Percentiles rank a stretch among this genome's conserved stretches.
Evolutionary conservation across 1,139 yeast genomes (phyloP).

Genomic region (Eremothecium coryli): DNA sequence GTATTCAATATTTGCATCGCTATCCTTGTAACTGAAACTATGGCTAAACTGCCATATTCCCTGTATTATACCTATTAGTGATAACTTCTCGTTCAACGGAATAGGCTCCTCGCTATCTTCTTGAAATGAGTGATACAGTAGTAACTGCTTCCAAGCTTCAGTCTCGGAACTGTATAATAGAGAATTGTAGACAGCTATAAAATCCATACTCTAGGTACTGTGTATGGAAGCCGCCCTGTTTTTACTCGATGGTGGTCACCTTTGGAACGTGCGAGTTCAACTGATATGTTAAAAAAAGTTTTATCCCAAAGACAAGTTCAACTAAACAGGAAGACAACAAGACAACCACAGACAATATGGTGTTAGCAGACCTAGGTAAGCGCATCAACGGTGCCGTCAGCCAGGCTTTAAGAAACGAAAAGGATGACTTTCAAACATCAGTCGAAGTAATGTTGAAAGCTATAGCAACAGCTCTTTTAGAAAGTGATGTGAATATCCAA

Average conservation of each 20-base stretch:
- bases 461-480: conserved; percentile 80
- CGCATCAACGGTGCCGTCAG: conserved; percentile 73
- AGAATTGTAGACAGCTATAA: conserved; percentile 26
- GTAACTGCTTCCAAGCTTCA: conserved; percentile 15
- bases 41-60: conserved; percentile 31
- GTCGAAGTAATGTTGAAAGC: conserved; percentile 71
- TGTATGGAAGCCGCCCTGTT: too few species aligned
- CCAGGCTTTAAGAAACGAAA: conserved; percentile 55
- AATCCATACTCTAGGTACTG: conserved; percentile 18
- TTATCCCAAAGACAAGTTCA: background rate
- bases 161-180: conserved; percentile 14
- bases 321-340: background rate
- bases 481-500: conserved; percentile 83
- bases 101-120: conserved; percentile 9
- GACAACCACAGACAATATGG: conserved; percentile 42
- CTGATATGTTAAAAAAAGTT: background rate
- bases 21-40: conserved; percentile 3
- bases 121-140: conserved; percentile 25
- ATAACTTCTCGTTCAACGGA: conserved; percentile 28
- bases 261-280: too few species aligned
- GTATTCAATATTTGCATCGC: conserved; percentile 6
- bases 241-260: too few species aligned
- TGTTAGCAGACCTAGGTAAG: conserved; percentile 87
- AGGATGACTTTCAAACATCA: conserved; percentile 48
- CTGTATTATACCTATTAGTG: conserved; percentile 33